Percentiles rank a stretch among this genome's conserved stretches.
Evolutionary conservation across 192 early-diverging fungal genomes (phyloP).

Genomic region (Allomyces macrogynus): DNA sequence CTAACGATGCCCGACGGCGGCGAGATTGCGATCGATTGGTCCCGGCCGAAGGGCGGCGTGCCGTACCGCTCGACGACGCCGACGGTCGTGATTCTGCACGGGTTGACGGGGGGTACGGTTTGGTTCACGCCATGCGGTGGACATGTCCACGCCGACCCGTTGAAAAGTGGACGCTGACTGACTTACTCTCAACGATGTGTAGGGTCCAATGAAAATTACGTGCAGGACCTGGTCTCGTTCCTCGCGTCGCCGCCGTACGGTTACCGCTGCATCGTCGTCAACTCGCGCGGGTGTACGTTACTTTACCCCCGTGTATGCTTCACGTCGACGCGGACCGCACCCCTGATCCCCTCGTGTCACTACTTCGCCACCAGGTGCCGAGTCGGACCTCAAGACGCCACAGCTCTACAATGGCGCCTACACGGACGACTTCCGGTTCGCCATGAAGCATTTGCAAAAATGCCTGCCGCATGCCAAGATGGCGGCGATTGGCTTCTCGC

Average conservation of each 20-base stretch:
- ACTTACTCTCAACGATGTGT: no score
- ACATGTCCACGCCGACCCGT: no score
- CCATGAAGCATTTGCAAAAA: constrained; percentile 30
- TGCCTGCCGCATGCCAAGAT: constrained; percentile 38
- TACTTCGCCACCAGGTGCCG: constrained; percentile 18
- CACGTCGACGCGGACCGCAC: no score
- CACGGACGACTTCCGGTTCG: constrained; percentile 56
- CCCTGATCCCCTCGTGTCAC: no score
- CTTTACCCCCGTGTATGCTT: no score
- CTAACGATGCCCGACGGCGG: constrained; percentile 66
- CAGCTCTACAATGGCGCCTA: constrained; percentile 63
- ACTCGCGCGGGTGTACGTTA: constrained; percentile 56
- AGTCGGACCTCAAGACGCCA: constrained; percentile 50
- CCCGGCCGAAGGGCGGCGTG: constrained; percentile 30
- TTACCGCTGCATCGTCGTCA: constrained; percentile 64
- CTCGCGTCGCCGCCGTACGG: constrained; percentile 34
- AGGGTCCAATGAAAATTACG: constrained; percentile 75
- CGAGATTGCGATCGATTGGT: constrained; percentile 71
- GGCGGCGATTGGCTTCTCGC: constrained; percentile 67
- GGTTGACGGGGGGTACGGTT: constrained; percentile 47
- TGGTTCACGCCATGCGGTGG: no score
- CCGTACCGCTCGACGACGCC: constrained; percentile 38
- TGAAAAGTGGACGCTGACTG: no score
- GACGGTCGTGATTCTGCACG: constrained; percentile 65
- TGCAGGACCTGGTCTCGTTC: constrained; percentile 44